Evolutionary conservation across 2,329 filamentous ascomycete species (phyloP).

Genomic region (Microcyclospora pomicola): DNA sequence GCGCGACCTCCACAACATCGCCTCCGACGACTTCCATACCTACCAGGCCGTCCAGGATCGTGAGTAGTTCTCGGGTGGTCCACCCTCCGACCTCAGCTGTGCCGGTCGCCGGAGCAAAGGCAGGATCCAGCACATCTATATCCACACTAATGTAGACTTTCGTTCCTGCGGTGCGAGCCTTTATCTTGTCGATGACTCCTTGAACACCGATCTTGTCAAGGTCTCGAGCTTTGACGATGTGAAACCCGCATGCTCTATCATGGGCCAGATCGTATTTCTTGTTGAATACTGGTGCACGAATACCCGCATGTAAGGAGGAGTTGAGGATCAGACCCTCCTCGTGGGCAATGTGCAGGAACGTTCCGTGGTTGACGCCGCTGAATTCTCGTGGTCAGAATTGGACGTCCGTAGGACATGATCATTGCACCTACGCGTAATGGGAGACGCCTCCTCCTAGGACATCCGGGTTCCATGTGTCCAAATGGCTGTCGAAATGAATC

Average conservation of each 20-base stretch:
- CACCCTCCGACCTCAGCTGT: constrained; percentile 50
- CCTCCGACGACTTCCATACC: constrained; percentile 45
- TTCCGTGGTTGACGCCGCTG: constrained; percentile 46
- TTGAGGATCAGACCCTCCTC: constrained; percentile 47
- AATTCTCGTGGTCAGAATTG: not conserved
- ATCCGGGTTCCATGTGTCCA: constrained; percentile 42
- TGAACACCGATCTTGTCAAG: constrained; percentile 36
- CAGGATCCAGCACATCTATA: constrained; percentile 44
- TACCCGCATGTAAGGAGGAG: constrained; percentile 48
- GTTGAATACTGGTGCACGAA: constrained; percentile 40
- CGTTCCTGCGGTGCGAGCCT: constrained; percentile 36
- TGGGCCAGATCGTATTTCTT: constrained; percentile 40
- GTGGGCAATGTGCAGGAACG: constrained; percentile 48
- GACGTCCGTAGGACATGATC: no score
- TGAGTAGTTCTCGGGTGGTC: constrained; percentile 45
- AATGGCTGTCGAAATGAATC: constrained; percentile 44
- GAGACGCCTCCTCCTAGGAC: constrained; percentile 45
- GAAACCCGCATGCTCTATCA: constrained; percentile 46
- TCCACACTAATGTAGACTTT: constrained; percentile 45
- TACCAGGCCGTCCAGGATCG: constrained; percentile 44
- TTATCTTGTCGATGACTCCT: constrained; percentile 36
- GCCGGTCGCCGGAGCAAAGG: constrained; percentile 42
- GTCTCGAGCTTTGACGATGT: constrained; percentile 42
- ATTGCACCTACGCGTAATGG: constrained; percentile 39
- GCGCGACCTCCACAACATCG: constrained; percentile 49